Base-by-base conservation (phyloP, 2,329 filamentous ascomycete species). In the Epichloe hybrida region DNA sequence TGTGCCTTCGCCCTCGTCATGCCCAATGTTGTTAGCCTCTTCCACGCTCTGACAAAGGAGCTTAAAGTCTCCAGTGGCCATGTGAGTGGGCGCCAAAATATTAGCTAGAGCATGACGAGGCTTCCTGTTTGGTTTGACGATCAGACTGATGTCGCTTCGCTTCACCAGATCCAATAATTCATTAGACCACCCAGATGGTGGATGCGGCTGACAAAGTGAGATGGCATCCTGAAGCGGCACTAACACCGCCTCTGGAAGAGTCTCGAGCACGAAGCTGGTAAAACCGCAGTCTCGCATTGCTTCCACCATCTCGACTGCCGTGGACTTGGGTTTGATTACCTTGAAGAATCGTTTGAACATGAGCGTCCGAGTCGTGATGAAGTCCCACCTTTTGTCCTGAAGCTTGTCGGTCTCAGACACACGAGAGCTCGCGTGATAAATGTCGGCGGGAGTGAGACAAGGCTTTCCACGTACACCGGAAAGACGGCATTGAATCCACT, bases 171-270 rank as follows among this genome's bases (percentile, higher is more conserved):
- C 75, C 13, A 96, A 74, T 5, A 95, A 70, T 1, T 80, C 75
- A 41, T 75, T 75, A 13, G 79, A 74, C 89, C 91, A 97, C 1
- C 76, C 79, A 0, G 82, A 77, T 9, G 89, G 87, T 17, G 91
- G 91, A 53, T 81, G 79, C n/a, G 81, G 78, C 64, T 95, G 90
- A 56, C 88, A 95, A 55, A 81, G 76, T n/a, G 83, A 79, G 40
- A 97, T 88, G 4, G 84, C 82, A 67, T 97, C 90, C 62, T 85
- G 84, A 13, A 97, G 72, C 0, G 87, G 85, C 2, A 84, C 79
- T 50, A 86, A 77, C n/a, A 96, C 74, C 27, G 87, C 82, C 65
- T 95, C 88, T 2, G 93, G 91, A 1, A 97, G 71, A 0, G 86
- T 89, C 55, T 95, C 87, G 15, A 97, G 75, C 46, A 90, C 70